Evolutionary conservation across 2,329 filamentous ascomycete species (phyloP).

Genomic region (Botryotinia narcissicola): DNA sequence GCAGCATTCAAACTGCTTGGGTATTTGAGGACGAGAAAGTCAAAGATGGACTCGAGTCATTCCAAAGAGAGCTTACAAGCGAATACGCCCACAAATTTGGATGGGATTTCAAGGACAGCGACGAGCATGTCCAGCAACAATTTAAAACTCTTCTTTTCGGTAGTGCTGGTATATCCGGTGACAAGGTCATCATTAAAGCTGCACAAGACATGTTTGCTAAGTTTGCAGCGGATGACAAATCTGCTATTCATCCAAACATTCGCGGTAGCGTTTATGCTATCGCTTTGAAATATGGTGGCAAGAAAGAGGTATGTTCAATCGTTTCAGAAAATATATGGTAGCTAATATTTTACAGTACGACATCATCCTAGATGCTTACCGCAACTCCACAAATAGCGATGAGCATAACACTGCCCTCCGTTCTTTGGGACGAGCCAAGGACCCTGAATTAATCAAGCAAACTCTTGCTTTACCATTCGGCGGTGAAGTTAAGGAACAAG

Average conservation of each 20-base stretch:
- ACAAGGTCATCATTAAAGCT: conserved; percentile 73
- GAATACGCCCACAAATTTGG: conserved; percentile 81
- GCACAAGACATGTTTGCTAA: conserved; percentile 89
- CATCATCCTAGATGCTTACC: conserved; percentile 71
- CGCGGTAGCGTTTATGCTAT: conserved; percentile 84
- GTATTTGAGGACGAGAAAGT: conserved; percentile 75
- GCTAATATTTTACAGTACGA: conserved; percentile 59
- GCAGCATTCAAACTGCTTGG: conserved; percentile 80
- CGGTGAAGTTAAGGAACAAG: conserved; percentile 87
- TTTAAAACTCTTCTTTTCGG: conserved; percentile 93
- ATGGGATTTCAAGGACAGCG: conserved; percentile 80
- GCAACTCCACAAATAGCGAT: conserved; percentile 71
- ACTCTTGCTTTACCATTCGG: conserved; percentile 74
- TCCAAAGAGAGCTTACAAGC: conserved; percentile 75
- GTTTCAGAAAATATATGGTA: neutral
- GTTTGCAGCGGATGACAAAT: conserved; percentile 74
- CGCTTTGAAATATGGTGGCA: conserved; percentile 77
- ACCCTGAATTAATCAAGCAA: conserved; percentile 75
- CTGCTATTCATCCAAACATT: conserved; percentile 88
- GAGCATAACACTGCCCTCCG: conserved; percentile 91
- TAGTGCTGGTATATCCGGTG: conserved; percentile 75
- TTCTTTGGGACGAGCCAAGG: conserved; percentile 73
- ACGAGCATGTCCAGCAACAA: conserved; percentile 88
- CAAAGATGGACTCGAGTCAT: conserved; percentile 75
- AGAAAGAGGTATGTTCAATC: conserved; percentile 62